A percentile compares a stretch with the other conserved stretches of the same genome.
phyloP scores from a whole-genome alignment of 2,329 filamentous ascomycete genomes.

The Tetracladium maxilliforme region DNA sequence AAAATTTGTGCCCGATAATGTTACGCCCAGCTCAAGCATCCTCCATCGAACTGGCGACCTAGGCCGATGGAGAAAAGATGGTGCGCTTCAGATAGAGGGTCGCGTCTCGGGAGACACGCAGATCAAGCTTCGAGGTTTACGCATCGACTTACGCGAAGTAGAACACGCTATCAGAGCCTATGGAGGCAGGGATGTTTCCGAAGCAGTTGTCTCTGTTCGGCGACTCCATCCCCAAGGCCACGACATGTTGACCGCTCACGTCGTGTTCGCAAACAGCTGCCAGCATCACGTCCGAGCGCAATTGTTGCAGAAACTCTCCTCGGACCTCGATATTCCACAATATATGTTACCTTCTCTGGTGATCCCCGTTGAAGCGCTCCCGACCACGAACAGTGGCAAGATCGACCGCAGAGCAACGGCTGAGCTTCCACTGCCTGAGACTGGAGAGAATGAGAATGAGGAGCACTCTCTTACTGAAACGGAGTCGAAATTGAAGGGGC shows the following conservation, averaged over 20 bases:
- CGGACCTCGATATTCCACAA: constrained; percentile 14
- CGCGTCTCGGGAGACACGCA: constrained; percentile 17
- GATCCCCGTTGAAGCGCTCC: constrained; percentile 11
- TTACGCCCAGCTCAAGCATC: constrained; percentile 3
- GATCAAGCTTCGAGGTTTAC: constrained; percentile 20
- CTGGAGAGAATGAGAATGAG: no score
- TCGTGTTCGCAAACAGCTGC: constrained; percentile 11
- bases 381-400: constrained; percentile 14
- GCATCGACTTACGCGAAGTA: constrained; percentile 28
- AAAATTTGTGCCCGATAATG: not conserved
- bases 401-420: constrained; percentile 9
- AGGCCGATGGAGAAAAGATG: constrained; percentile 12
- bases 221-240: constrained; percentile 4
- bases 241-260: constrained; percentile 17
- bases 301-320: constrained; percentile 7
- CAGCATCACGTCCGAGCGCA: constrained; percentile 2
- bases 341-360: constrained; percentile 19
- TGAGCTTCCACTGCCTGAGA: not conserved
- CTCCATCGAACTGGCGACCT: constrained; percentile 16
- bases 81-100: constrained; percentile 13
- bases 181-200: constrained; percentile 10
- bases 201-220: constrained; percentile 12
- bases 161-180: constrained; percentile 14
- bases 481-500: constrained; percentile 2
- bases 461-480: constrained; percentile 1